These are phyloP conservation scores for Diaporthe longicolla DNA, from an alignment of 2,329 filamentous ascomycete species.

Conservation along the genomic window DNA sequence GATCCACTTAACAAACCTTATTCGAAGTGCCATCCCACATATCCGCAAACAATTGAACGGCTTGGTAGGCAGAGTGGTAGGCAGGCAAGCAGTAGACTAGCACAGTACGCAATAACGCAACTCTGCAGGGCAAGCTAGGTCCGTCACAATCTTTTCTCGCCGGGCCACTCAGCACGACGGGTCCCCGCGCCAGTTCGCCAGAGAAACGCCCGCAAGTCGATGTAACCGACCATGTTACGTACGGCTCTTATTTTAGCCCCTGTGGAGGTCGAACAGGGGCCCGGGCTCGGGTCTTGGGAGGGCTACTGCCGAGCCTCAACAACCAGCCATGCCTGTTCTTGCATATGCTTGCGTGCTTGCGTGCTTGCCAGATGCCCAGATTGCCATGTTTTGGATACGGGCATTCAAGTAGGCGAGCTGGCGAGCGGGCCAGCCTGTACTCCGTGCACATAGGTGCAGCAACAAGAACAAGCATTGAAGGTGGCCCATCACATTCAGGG, in stretches of 20 bases:
- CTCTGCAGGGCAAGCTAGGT: neutral
- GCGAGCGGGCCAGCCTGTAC: neutral
- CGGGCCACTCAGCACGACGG: neutral
- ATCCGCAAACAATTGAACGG: neutral
- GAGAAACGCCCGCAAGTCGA: neutral
- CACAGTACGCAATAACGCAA: conserved; percentile 5
- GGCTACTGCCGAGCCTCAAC: conserved; percentile 17
- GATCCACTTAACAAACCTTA: conserved; percentile 24
- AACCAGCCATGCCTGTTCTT: neutral
- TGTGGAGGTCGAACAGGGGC: neutral
- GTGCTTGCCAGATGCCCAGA: neutral
- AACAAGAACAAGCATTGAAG: neutral
- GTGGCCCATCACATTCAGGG: neutral
- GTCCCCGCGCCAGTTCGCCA: neutral
- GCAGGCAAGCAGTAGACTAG: neutral
- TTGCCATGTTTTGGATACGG: neutral
- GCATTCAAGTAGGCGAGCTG: neutral
- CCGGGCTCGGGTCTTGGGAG: neutral
- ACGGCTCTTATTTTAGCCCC: neutral
- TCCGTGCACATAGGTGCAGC: neutral
- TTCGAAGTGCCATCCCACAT: neutral
- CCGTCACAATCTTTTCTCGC: neutral
- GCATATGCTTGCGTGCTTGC: neutral
- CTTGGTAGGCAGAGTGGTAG: neutral
- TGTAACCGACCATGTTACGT: neutral